Evolutionary conservation across 2,329 filamentous ascomycete species (phyloP).

Genomic region (Microcyclosporella mali): DNA sequence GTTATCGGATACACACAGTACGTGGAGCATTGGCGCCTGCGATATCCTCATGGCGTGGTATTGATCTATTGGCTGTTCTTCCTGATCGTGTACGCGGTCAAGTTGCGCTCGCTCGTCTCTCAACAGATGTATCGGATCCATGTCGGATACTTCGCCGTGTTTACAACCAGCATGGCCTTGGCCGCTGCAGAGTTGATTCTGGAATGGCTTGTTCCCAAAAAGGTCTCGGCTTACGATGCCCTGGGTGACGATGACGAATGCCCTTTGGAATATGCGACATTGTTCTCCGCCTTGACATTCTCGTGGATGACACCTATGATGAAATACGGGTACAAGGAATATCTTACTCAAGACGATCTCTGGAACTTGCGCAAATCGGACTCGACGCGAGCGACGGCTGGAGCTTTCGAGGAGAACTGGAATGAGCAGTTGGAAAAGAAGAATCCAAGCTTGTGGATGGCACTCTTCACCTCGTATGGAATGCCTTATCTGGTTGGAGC

Average conservation of each 20-base stretch:
- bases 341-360: conserved; percentile 86
- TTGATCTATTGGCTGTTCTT: conserved; percentile 91
- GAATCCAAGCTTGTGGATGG: conserved; percentile 76
- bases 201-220: conserved; percentile 84
- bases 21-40: conserved; percentile 73
- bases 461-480: conserved; percentile 76
- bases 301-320: conserved; percentile 99
- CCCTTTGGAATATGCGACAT: conserved; percentile 81
- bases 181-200: conserved; percentile 65
- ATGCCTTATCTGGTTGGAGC: conserved; percentile 75
- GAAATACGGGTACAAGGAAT: conserved; percentile 88
- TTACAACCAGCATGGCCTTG: conserved; percentile 65
- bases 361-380: conserved; percentile 84
- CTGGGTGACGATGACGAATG: conserved; percentile 64
- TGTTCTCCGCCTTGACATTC: conserved; percentile 92
- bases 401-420: conserved; percentile 70
- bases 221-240: conserved; percentile 61
- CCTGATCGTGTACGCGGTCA: conserved; percentile 69
- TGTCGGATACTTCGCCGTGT: conserved; percentile 70
- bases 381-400: conserved; percentile 67
- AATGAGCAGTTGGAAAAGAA: conserved; percentile 64
- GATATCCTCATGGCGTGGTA: conserved; percentile 79
- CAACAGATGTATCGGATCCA: conserved; percentile 63
- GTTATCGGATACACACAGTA: conserved; percentile 78
- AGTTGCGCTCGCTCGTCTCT: conserved; percentile 77